phyloP scores from a whole-genome alignment of 139 green algal species.

The Chlamydomonas urium region DNA sequence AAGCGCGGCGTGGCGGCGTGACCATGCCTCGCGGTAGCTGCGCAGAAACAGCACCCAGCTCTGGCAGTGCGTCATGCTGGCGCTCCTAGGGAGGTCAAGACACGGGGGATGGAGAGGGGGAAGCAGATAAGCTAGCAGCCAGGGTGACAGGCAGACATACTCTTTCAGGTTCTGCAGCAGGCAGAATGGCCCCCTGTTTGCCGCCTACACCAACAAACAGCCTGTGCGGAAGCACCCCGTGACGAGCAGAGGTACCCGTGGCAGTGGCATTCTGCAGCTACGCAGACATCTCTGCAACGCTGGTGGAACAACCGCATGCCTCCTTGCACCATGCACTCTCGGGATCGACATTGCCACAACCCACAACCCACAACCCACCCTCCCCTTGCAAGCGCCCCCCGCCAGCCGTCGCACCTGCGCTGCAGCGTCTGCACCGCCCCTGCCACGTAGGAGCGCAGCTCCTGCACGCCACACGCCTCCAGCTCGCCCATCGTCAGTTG shows the following conservation, averaged over 20 bases:
- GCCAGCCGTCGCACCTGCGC: slow-evolving; percentile 18
- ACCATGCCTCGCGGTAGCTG: slow-evolving; percentile 34
- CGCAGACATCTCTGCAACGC: not conserved
- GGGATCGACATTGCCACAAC: no score
- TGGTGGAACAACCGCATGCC: not conserved
- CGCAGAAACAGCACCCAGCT: slow-evolving; percentile 20
- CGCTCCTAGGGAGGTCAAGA: not conserved
- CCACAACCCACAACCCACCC: not conserved
- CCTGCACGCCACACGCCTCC: slow-evolving; percentile 4
- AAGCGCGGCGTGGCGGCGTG: slow-evolving; percentile 24
- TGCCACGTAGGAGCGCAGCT: slow-evolving; percentile 21
- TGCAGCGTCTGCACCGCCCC: slow-evolving; percentile 25
- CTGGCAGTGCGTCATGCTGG: not conserved
- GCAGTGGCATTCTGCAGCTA: not conserved
- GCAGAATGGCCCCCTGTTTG: not conserved
- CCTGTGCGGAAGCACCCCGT: not conserved
- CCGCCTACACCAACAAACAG: not conserved
- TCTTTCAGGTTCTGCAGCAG: not conserved
- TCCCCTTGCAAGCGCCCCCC: not conserved
- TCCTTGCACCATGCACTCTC: no score
- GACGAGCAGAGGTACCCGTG: not conserved
- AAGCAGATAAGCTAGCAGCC: not conserved
- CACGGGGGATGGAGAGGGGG: not conserved
- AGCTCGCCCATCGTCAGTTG: slow-evolving; percentile 21
- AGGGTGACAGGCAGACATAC: not conserved